phyloP scores from a whole-genome alignment of 495 filamentous ascomycete genomes.

The Neurospora sp. region DNA sequence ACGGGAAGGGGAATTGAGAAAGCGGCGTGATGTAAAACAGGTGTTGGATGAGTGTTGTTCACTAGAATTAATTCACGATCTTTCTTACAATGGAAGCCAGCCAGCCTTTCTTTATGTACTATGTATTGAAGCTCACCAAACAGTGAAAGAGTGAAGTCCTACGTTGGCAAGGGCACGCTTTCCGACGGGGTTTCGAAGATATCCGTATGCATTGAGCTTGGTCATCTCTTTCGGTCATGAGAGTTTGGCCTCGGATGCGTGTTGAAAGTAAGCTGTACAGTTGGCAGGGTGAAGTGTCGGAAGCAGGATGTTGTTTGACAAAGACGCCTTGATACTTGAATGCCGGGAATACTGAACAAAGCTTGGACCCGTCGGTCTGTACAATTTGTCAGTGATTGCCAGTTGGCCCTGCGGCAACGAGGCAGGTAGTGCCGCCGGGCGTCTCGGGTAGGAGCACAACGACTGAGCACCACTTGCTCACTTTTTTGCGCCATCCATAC shows the following conservation, averaged over 20 bases:
- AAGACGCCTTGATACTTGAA: background rate
- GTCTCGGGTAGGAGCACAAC: background rate
- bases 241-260: background rate
- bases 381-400: background rate
- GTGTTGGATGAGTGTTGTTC: background rate
- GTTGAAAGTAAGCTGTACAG: background rate
- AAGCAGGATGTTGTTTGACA: background rate
- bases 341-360: background rate
- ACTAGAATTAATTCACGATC: background rate
- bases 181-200: background rate
- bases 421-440: background rate
- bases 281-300: background rate
- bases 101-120: background rate
- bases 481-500: background rate
- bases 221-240: background rate
- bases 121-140: background rate
- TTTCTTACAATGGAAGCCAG: background rate
- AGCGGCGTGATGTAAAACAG: background rate
- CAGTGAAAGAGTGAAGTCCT: background rate
- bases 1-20: background rate
- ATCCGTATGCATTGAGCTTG: background rate
- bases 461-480: background rate
- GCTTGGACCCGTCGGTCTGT: background rate
- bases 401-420: background rate
- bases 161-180: background rate